Base-by-base conservation (phyloP, 108 stramenopile genomes). In the Parietichytrium sp. region DNA sequence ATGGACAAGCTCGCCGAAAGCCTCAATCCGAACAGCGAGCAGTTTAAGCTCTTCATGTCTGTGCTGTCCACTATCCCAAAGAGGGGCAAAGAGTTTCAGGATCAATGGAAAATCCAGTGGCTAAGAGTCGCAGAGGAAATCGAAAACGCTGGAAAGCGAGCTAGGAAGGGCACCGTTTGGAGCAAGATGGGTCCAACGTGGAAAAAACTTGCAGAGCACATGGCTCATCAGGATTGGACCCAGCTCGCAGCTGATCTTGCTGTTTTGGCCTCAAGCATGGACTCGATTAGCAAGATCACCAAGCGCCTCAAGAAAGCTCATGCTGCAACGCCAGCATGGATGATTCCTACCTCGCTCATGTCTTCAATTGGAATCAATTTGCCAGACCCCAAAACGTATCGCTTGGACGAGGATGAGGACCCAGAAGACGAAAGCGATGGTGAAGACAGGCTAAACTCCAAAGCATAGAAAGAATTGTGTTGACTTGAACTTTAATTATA, bases 1-100 rank as follows among this genome's bases (percentile, higher is more conserved):
- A 50, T 50, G 49, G n/a, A 50, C 18, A 23, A n/a, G 23, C 36
- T 72, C 15, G 10, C 6, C 20, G 61, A 27, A 6, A 42, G 3
- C 38, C 20, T 72, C 33, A 72, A 72, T 1, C 61, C 61, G 10
- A 23, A 23, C 0, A 42, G 61, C 10, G 6, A 8, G 15, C 61
- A 72, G 61, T n/a, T 72, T 27, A 33, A 72, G 42, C 10, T 42
- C 10, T n/a, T 72, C 0, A n/a, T 72, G n/a, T 23, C 10, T 8
- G 61, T 72, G 38, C 42, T 72, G 42, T 25, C 20, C 38, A 72
- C 33, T 27, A 38, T 72, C 12, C 61, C 38, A 33, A 72, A 45
- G 38, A 33, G 61, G n/a, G 42, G 42, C 61, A 72, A 72, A 25
- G 38, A 45, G 13, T 72, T 72, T 27, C 61, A 72, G 61, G 61